These are phyloP conservation scores for Salix purpurea DNA, from an alignment of 345 rosid species.

Conservation along the genomic window DNA sequence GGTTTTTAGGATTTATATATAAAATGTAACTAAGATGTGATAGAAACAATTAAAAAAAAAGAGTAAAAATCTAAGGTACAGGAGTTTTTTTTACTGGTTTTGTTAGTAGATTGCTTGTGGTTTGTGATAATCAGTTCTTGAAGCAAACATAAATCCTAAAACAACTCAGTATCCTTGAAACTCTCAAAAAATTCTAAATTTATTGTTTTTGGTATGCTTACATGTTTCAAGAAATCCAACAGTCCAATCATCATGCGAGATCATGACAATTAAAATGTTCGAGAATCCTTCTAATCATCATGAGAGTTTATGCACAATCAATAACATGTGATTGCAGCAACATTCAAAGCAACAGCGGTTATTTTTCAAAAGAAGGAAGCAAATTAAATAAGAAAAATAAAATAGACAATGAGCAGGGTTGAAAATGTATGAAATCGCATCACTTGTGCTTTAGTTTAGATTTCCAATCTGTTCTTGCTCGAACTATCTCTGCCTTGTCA, in stretches of 20 bases:
- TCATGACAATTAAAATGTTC: too few species aligned
- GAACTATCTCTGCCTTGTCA: conserved; percentile 47
- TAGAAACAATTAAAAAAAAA: too few species aligned
- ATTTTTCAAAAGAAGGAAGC: not conserved
- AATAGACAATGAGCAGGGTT: not conserved
- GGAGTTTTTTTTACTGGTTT: too few species aligned
- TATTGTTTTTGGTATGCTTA: accelerated
- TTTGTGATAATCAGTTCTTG: too few species aligned
- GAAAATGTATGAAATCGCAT: not conserved
- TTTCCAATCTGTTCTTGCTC: conserved; percentile 56
- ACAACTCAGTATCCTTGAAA: accelerated
- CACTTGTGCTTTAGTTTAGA: conserved; percentile 23
- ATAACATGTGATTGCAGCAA: not conserved
- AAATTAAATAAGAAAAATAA: not conserved
- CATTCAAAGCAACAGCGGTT: not conserved
- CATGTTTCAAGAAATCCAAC: too few species aligned
- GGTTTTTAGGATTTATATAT: too few species aligned
- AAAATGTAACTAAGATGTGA: too few species aligned
- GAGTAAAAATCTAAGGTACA: too few species aligned
- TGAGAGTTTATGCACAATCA: not conserved
- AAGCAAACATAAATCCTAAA: accelerated
- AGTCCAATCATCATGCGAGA: too few species aligned
- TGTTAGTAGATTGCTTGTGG: too few species aligned
- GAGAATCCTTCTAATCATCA: too few species aligned
- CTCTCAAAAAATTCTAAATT: too few species aligned